Evolutionary conservation across 129 eudicot genomes (phyloP), one percentile per base, ranked within the genome.

Genomic region (Flaveria sonorensis): DNA sequence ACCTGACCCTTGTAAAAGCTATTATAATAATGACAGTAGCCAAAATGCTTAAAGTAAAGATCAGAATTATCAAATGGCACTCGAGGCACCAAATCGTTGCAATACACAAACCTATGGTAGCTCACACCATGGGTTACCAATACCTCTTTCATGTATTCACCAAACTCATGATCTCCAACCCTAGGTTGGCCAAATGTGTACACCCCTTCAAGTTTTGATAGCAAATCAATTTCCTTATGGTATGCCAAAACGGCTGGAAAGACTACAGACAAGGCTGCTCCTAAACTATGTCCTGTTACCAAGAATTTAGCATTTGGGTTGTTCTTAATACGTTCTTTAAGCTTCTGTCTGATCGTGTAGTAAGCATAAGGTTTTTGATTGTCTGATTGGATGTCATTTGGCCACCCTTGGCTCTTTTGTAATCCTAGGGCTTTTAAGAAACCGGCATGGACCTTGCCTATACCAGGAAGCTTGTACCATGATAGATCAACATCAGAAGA

Each of bases 121-220:
- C 71, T 65, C 26, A 78, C 18, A 10, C 73, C 85, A 73, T 76
- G 53, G 23, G 50, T 48, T 19, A 30, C 70, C 19, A 90, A 77
- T 15, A 79, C 52, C 13, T 36, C 79, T 69, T 75, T 74, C 92
- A 90, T 80, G 64, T 52, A 90, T 12, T 79, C 80, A 7, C 86
- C 89, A 75, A 90, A 90, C 43, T 74, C 24, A 43, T 69, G 48
- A 81, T 90, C 88, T 50, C 96, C 96, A 20, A 90, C 92, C 24
- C 87, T 87, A 10, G 96, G 92, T 40, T 90, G 92, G 53, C 96
- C 96, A 74, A 81, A 90, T 12, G 96, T 90, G 66, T 87, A 87
- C 13, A 90, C 72, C 42, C 85, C 90, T 28, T 85, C 86, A 8
- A 90, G 82, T 73, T 89, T 83, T 60, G 70, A 78, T 18, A 90